A percentile compares a stretch with the other conserved stretches of the same genome.
Conservation (phyloP, 2,329 filamentous ascomycete species). For the Myriosclerotinia curreyana region DNA sequence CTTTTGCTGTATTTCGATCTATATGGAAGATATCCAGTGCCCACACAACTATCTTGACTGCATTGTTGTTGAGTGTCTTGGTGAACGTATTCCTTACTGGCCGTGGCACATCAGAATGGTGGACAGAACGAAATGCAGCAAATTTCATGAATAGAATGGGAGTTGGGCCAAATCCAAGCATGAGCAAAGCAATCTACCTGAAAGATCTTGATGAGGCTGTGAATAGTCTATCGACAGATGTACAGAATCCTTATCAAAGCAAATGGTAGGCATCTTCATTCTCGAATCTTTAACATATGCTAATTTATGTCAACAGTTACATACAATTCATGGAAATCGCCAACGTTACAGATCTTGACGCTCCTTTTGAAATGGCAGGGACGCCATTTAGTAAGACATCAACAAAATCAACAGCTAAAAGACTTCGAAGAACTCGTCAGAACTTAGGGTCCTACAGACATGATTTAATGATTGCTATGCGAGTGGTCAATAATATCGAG, state of each 20-base stretch:
- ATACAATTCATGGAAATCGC: slow-evolving; percentile 59
- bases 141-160: slow-evolving; percentile 81
- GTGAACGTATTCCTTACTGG: slow-evolving; percentile 75
- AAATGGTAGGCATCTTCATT: slow-evolving; percentile 45
- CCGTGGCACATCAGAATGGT: slow-evolving; percentile 73
- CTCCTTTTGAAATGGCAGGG: slow-evolving; percentile 53
- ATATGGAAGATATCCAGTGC: slow-evolving; percentile 67
- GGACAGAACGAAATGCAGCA: slow-evolving; percentile 75
- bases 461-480: slow-evolving; percentile 84
- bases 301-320: slow-evolving; percentile 46
- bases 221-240: slow-evolving; percentile 29
- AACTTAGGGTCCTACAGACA: slow-evolving; percentile 81
- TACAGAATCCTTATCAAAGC: slow-evolving; percentile 42
- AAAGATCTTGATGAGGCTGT: slow-evolving; percentile 69
- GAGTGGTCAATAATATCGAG: slow-evolving; percentile 86
- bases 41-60: slow-evolving; percentile 67
- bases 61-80: slow-evolving; percentile 66
- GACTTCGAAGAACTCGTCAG: slow-evolving; percentile 77
- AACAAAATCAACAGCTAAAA: slow-evolving; percentile 54
- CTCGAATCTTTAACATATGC: background rate
- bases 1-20: slow-evolving; percentile 62
- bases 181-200: slow-evolving; percentile 84
- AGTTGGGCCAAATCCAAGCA: slow-evolving; percentile 71
- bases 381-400: slow-evolving; percentile 47
- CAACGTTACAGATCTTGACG: slow-evolving; percentile 56